Conservation (phyloP, 108 stramenopile species). For the Cyclotella atomus region DNA sequence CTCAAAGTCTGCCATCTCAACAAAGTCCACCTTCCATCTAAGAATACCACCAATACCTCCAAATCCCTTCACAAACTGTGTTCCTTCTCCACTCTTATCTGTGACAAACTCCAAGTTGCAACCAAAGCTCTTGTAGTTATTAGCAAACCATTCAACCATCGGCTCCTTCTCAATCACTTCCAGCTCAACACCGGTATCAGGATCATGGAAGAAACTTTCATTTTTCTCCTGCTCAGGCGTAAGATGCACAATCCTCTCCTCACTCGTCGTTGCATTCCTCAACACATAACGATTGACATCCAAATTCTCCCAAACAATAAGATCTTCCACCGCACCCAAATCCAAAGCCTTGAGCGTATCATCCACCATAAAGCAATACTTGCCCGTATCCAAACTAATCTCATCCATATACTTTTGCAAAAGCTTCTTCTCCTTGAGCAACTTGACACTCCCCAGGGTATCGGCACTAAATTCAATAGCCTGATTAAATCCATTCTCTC, state of each 20-base stretch:
- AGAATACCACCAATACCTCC: conserved; percentile 98
- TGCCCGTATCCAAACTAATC: conserved; percentile 97
- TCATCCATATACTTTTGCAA: conserved; percentile 98
- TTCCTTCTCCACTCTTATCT: conserved; percentile 95
- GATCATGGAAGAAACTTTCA: conserved; percentile 86
- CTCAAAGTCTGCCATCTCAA: conserved; percentile 79
- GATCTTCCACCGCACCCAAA: conserved; percentile 96
- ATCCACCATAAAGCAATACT: conserved; percentile 98
- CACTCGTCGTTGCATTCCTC: conserved; percentile 84
- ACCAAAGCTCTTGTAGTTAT: conserved; percentile 97
- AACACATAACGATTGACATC: conserved; percentile 84
- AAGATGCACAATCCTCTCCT: conserved; percentile 88
- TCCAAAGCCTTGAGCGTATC: conserved; percentile 98
- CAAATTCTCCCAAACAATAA: conserved; percentile 97
- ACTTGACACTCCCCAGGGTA: conserved; percentile 95
- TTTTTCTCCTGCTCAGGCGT: conserved; percentile 91
- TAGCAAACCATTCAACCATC: conserved; percentile 98
- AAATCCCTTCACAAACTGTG: conserved; percentile 99
- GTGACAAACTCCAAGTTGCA: conserved; percentile 98
- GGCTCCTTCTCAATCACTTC: conserved; percentile 91
- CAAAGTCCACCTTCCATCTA: conserved; percentile 98
- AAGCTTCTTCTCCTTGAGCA: conserved; percentile 98
- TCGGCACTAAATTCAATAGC: conserved; percentile 97
- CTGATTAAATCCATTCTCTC: conserved; percentile 99
- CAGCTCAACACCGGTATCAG: conserved; percentile 90